phyloP scores from a whole-genome alignment of 1,284 basidiomycete genomes.

The Irpex sp. region DNA sequence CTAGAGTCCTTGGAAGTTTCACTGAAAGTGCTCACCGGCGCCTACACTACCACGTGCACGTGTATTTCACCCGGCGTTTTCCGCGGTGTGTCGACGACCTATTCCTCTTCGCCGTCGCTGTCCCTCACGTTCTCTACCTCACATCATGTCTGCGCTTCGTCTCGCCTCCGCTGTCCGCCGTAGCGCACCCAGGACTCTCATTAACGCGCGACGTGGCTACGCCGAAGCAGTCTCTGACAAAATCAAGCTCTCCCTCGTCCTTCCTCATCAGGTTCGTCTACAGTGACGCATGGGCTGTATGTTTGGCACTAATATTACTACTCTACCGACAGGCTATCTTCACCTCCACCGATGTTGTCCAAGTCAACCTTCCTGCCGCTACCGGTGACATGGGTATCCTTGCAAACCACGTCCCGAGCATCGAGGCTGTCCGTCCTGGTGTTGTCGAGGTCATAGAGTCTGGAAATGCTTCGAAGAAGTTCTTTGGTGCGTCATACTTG shows the following conservation, averaged over 20 bases:
- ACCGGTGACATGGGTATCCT: slow-evolving; percentile 99
- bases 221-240: slow-evolving; percentile 82
- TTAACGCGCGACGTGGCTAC: slow-evolving; percentile 72
- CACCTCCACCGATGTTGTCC: slow-evolving; percentile 83
- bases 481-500: slow-evolving; percentile 75
- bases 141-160: slow-evolving; percentile 69
- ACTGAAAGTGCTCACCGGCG: not conserved
- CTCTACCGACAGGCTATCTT: slow-evolving; percentile 68
- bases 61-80: slow-evolving; percentile 14
- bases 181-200: slow-evolving; percentile 50
- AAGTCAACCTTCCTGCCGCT: slow-evolving; percentile 90
- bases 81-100: slow-evolving; percentile 7
- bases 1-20: too few species aligned
- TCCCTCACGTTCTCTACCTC: slow-evolving; percentile 19
- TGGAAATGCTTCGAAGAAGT: slow-evolving; percentile 80
- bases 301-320: slow-evolving; percentile 5
- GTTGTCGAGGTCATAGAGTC: slow-evolving; percentile 91
- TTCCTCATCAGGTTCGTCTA: slow-evolving; percentile 85
- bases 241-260: slow-evolving; percentile 84
- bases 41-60: not conserved
- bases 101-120: slow-evolving; percentile 15
- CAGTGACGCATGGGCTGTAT: slow-evolving; percentile 3
- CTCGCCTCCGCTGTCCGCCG: slow-evolving; percentile 61
- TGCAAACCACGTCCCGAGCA: slow-evolving; percentile 93
- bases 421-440: slow-evolving; percentile 91